phyloP scores from a whole-genome alignment of 2,329 filamentous ascomycete genomes.

The Cyphellophora europaea region DNA sequence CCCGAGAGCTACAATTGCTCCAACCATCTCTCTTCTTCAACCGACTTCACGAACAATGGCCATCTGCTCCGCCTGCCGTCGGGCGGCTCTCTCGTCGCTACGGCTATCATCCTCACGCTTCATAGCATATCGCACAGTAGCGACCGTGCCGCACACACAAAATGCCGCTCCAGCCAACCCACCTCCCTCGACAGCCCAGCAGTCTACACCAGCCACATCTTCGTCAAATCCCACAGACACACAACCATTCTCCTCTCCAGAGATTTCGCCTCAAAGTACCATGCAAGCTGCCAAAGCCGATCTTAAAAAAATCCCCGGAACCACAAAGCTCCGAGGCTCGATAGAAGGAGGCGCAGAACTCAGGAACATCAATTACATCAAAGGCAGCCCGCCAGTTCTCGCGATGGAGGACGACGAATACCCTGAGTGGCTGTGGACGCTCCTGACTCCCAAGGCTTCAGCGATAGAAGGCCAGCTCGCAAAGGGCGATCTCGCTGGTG shows the following conservation, averaged over 20 bases:
- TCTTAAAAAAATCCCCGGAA: neutral
- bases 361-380: conserved; percentile 36
- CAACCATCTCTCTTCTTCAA: neutral
- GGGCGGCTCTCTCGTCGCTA: neutral
- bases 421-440: conserved; percentile 37
- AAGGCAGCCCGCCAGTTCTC: conserved; percentile 35
- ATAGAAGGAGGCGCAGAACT: conserved; percentile 30
- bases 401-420: conserved; percentile 39
- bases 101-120: neutral
- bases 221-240: neutral
- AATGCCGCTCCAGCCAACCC: neutral
- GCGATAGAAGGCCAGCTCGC: too few species aligned
- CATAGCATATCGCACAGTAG: neutral
- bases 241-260: neutral
- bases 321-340: conserved; percentile 21
- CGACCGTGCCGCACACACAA: neutral
- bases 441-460: conserved; percentile 28
- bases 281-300: neutral
- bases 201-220: neutral
- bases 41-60: neutral
- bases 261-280: neutral
- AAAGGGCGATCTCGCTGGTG: too few species aligned
- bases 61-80: neutral
- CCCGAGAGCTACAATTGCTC: too few species aligned
- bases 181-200: neutral